Evolutionary conservation across 257 asterid species (phyloP).

Genomic region (Cordia subcordata): DNA sequence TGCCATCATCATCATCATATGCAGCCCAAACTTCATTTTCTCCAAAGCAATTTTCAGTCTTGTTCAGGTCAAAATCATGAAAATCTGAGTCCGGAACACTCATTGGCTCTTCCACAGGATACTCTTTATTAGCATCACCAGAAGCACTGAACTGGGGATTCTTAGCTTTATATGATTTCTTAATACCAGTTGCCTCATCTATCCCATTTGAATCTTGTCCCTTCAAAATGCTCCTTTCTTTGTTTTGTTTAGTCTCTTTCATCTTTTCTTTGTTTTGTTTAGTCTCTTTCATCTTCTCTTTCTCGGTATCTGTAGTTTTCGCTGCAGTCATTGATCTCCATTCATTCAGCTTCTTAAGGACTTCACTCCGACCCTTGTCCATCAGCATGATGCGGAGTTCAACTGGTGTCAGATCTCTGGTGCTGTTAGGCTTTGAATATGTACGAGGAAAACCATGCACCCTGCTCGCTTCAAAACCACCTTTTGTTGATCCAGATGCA

Average conservation of each 20-base stretch:
- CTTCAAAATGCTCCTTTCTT: not conserved
- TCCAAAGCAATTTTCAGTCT: conserved; percentile 22
- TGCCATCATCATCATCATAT: conserved; percentile 30
- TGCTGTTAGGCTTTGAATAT: conserved; percentile 2
- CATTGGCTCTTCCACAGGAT: not conserved
- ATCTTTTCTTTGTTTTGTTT: conserved; percentile 1
- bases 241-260: not conserved
- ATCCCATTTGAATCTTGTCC: not conserved
- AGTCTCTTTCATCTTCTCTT: not conserved
- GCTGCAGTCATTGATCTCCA: not conserved
- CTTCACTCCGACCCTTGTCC: conserved; percentile 11
- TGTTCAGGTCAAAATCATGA: conserved; percentile 28
- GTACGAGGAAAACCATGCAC: not conserved
- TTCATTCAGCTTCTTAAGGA: conserved; percentile 7
- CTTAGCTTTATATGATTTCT: not conserved
- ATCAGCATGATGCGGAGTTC: conserved; percentile 14
- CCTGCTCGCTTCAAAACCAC: not conserved
- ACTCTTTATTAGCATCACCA: not conserved
- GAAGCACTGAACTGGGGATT: not conserved
- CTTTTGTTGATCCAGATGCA: not conserved
- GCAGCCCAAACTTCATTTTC: conserved; percentile 35
- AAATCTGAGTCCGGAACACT: conserved; percentile 26
- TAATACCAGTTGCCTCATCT: not conserved
- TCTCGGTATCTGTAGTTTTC: conserved; percentile 6
- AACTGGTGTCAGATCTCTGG: conserved; percentile 5